Conservation (phyloP, 2,329 filamentous ascomycete species). For the Alternaria rosae region DNA sequence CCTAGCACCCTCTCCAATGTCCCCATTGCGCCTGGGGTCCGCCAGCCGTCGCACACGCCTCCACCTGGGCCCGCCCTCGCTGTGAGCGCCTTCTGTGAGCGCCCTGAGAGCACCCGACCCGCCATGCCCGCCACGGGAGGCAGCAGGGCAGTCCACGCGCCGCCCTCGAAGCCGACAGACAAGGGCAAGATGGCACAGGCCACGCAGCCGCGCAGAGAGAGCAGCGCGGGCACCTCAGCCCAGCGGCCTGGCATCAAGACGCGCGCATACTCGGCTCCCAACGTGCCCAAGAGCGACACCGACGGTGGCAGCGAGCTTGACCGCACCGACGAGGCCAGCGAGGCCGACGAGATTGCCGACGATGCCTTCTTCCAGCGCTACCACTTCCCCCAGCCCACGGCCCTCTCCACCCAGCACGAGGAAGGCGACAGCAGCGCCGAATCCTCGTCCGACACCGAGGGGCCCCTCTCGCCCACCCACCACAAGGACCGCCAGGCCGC, state of each 20-base stretch:
- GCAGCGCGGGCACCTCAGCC: slow-evolving; percentile 17
- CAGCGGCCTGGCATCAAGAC: slow-evolving; percentile 44
- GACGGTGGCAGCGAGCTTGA: slow-evolving; percentile 26
- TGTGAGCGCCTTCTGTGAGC: slow-evolving; percentile 12
- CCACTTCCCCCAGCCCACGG: slow-evolving; percentile 43
- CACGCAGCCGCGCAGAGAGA: slow-evolving; percentile 32
- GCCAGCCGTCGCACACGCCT: slow-evolving; percentile 29
- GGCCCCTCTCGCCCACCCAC: slow-evolving; percentile 48
- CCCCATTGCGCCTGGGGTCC: slow-evolving; percentile 30
- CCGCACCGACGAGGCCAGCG: slow-evolving; percentile 67
- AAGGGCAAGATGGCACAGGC: slow-evolving; percentile 38
- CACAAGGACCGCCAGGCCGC: slow-evolving; percentile 34
- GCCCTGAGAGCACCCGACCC: too few species aligned
- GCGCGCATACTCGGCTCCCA: slow-evolving; percentile 50
- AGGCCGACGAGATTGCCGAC: slow-evolving; percentile 47
- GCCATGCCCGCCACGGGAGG: slow-evolving; percentile 28
- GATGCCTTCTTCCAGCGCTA: slow-evolving; percentile 54
- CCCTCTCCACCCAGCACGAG: slow-evolving; percentile 1
- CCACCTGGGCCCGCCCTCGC: slow-evolving; percentile 14
- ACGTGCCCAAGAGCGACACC: slow-evolving; percentile 38
- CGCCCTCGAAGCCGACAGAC: slow-evolving; percentile 25
- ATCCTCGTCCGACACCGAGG: slow-evolving; percentile 48
- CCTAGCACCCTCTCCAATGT: slow-evolving; percentile 15
- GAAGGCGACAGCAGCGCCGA: slow-evolving; percentile 38
- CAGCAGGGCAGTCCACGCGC: slow-evolving; percentile 18